Conservation (phyloP, 2,329 filamentous ascomycete genomes). For the Akanthomyces muscarius region DNA sequence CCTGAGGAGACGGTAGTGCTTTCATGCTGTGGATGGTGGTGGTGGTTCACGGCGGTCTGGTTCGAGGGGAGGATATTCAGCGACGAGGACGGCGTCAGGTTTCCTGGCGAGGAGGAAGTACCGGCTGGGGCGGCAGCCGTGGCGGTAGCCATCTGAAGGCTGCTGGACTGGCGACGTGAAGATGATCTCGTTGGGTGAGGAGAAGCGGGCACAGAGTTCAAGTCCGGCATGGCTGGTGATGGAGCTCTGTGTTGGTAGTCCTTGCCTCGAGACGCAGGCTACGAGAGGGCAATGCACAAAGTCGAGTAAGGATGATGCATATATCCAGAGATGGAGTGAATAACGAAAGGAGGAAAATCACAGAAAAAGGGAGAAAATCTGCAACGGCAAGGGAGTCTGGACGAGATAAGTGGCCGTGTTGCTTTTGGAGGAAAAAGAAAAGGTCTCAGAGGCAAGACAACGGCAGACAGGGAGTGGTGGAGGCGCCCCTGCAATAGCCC, state of each 20-base stretch:
- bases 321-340: background rate
- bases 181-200: conserved; percentile 39
- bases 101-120: conserved; percentile 5
- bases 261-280: background rate
- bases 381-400: background rate
- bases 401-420: background rate
- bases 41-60: conserved; percentile 45
- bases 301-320: background rate
- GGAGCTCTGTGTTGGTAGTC: background rate
- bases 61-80: conserved; percentile 57
- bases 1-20: conserved; percentile 28
- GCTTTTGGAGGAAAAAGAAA: background rate
- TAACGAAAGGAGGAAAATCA: conserved; percentile 5
- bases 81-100: conserved; percentile 36
- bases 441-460: conserved; percentile 7
- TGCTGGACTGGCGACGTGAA: conserved; percentile 40
- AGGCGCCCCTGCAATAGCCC: background rate
- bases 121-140: conserved; percentile 23
- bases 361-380: background rate
- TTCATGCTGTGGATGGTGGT: conserved; percentile 9
- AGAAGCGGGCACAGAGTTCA: conserved; percentile 53
- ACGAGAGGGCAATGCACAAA: background rate
- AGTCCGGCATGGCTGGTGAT: conserved; percentile 44
- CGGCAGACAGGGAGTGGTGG: background rate
- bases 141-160: conserved; percentile 41